phyloP scores from a whole-genome alignment of 2,329 filamentous ascomycete species.

The Ophiostoma tasmaniense region DNA sequence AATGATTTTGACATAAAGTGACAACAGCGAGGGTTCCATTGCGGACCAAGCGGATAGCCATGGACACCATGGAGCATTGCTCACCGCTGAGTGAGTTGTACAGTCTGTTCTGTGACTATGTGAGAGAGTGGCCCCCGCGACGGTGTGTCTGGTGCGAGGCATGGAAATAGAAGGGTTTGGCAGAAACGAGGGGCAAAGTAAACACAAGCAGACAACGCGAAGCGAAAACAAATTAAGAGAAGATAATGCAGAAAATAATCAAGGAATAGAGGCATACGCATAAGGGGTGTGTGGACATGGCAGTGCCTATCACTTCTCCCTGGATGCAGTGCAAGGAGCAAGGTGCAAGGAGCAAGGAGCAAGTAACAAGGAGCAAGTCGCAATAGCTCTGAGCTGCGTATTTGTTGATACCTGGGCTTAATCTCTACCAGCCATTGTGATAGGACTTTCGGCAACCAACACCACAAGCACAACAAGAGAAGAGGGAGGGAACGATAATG shows the following conservation, averaged over 20 bases:
- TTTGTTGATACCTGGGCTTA: background rate
- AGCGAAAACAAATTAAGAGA: background rate
- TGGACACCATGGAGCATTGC: background rate
- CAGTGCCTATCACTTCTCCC: background rate
- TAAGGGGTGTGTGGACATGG: background rate
- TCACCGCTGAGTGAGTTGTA: background rate
- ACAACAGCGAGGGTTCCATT: background rate
- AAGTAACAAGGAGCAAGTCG: background rate
- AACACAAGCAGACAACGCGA: background rate
- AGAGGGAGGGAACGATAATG: background rate
- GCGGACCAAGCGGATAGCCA: background rate
- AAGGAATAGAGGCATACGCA: background rate
- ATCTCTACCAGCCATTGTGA: background rate
- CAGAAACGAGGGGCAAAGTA: background rate
- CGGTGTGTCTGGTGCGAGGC: background rate
- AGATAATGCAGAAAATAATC: background rate
- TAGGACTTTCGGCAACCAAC: background rate
- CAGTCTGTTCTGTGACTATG: background rate
- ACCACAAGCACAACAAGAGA: background rate
- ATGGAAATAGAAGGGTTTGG: background rate
- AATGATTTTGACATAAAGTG: background rate
- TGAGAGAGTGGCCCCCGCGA: background rate
- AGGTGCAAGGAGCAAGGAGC: no score
- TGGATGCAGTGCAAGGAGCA: background rate
- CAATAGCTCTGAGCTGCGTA: background rate